Percentiles rank a stretch among this genome's conserved stretches.
These are phyloP conservation scores for Hypsizygus ulmarius DNA, from an alignment of 1,284 basidiomycete species.

Conservation along the genomic window DNA sequence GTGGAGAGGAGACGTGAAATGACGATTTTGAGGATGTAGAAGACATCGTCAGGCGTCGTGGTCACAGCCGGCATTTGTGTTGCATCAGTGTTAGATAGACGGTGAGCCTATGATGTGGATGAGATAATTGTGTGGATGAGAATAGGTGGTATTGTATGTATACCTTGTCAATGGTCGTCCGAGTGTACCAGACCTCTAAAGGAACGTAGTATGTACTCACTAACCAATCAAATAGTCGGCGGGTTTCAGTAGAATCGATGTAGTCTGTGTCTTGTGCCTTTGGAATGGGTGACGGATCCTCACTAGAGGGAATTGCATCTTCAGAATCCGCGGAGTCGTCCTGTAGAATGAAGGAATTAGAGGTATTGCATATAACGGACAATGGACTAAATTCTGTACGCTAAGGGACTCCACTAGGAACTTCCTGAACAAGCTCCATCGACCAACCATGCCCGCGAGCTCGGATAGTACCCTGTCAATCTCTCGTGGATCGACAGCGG, in stretches of 20 bases:
- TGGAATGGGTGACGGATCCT: constrained; percentile 14
- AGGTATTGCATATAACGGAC: neutral
- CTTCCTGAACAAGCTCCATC: constrained; percentile 90
- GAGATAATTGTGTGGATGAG: constrained; percentile 6
- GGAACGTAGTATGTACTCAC: constrained; percentile 80
- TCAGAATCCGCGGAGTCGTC: constrained; percentile 12
- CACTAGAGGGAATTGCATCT: neutral
- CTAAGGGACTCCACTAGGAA: constrained; percentile 78
- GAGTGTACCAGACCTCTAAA: constrained; percentile 90
- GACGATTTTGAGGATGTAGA: constrained; percentile 89
- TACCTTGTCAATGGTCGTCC: constrained; percentile 87
- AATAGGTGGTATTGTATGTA: constrained; percentile 8
- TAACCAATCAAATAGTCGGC: constrained; percentile 65
- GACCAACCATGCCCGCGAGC: constrained; percentile 82
- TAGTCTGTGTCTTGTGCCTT: constrained; percentile 6
- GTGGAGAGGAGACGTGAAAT: constrained; percentile 73
- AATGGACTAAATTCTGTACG: constrained; percentile 38
- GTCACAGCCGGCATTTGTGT: constrained; percentile 62
- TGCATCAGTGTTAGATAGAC: constrained; percentile 63
- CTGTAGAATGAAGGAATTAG: constrained; percentile 8
- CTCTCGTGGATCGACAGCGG: constrained; percentile 79
- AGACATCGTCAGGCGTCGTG: constrained; percentile 87
- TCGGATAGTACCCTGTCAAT: constrained; percentile 89
- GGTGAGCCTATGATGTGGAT: constrained; percentile 55
- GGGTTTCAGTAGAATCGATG: constrained; percentile 54